Evolutionary conservation across 2,329 filamentous ascomycete genomes (phyloP).

Genomic region (Aspergillus proliferans): DNA sequence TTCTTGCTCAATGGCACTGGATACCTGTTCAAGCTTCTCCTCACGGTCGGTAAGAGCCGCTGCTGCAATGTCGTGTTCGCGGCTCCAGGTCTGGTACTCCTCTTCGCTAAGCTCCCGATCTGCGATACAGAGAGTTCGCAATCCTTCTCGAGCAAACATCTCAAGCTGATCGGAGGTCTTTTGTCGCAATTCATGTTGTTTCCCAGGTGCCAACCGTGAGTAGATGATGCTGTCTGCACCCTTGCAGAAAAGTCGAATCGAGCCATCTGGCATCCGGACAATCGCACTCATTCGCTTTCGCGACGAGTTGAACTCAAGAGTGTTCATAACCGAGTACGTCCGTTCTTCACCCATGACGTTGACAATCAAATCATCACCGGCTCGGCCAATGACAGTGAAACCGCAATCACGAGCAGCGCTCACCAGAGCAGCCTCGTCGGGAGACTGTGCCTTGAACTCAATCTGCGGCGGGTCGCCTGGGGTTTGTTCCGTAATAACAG

Average conservation of each 20-base stretch:
- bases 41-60: constrained; percentile 79
- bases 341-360: constrained; percentile 83
- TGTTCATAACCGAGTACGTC: constrained; percentile 83
- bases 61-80: constrained; percentile 79
- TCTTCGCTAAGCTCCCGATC: constrained; percentile 72
- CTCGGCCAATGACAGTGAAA: constrained; percentile 80
- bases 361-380: constrained; percentile 72
- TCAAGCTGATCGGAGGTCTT: constrained; percentile 90
- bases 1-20: constrained; percentile 85
- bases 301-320: constrained; percentile 93
- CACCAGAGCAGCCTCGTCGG: constrained; percentile 90
- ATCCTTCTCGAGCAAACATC: constrained; percentile 90
- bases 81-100: constrained; percentile 79
- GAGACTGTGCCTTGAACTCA: constrained; percentile 93
- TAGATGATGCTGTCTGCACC: constrained; percentile 97
- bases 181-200: constrained; percentile 76
- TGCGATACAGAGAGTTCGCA: constrained; percentile 91
- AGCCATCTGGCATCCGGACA: constrained; percentile 84
- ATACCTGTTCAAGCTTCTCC: constrained; percentile 83
- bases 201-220: constrained; percentile 74
- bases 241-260: constrained; percentile 90
- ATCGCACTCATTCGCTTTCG: constrained; percentile 98
- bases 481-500: constrained; percentile 82
- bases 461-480: constrained; percentile 89
- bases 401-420: constrained; percentile 91